A percentile compares a stretch with the other conserved stretches of the same genome.
phyloP scores from a whole-genome alignment of 176 grass and related monocot genomes.

The Avena sativa region DNA sequence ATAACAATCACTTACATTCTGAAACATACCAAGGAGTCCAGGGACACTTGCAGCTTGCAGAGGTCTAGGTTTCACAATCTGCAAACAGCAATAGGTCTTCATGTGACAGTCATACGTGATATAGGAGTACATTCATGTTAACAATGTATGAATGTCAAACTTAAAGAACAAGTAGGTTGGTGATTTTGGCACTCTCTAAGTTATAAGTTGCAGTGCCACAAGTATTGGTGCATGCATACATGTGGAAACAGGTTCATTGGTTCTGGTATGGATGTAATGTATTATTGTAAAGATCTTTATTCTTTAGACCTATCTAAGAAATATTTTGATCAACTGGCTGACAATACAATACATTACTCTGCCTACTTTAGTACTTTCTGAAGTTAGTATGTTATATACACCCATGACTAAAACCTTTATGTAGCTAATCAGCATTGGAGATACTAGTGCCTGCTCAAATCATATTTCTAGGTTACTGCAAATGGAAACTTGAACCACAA shows the following conservation, averaged over 20 bases:
- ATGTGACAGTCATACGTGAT: background rate
- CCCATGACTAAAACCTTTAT: background rate
- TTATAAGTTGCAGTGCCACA: background rate
- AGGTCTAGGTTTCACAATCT: conserved; percentile 91
- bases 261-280: background rate
- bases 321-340: background rate
- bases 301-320: background rate
- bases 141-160: background rate
- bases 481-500: background rate
- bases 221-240: background rate
- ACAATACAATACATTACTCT: background rate
- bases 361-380: background rate
- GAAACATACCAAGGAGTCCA: conserved; percentile 93
- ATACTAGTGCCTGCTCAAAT: background rate
- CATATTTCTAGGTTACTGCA: background rate
- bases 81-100: conserved; percentile 35
- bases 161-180: background rate
- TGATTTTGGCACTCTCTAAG: background rate
- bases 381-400: background rate
- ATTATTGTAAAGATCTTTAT: background rate
- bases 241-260: background rate
- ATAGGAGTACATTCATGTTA: background rate
- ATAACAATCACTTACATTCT: conserved; percentile 65
- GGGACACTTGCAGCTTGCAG: conserved; percentile 98
- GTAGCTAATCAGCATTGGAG: background rate